These are phyloP conservation scores for Diplodia intermedia DNA, from an alignment of 2,329 filamentous ascomycete genomes.

Conservation along the genomic window DNA sequence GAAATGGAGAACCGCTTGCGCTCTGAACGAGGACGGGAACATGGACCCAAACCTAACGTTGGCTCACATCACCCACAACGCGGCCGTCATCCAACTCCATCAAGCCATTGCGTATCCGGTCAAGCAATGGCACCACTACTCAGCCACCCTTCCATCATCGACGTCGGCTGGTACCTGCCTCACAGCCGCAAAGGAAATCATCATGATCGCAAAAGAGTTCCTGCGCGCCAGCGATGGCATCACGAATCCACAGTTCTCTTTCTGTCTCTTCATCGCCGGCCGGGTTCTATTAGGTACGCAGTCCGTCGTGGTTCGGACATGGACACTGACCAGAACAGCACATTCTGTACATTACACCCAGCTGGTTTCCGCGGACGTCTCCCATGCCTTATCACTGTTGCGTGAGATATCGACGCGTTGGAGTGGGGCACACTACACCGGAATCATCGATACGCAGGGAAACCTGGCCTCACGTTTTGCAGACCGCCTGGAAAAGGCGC, in stretches of 20 bases:
- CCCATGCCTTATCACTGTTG: slow-evolving; percentile 45
- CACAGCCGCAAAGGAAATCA: slow-evolving; percentile 38
- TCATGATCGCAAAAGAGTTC: slow-evolving; percentile 40
- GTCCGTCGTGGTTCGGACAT: too few species aligned
- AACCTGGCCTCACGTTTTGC: slow-evolving; percentile 50
- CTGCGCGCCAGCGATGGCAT: slow-evolving; percentile 39
- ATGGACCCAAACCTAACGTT: slow-evolving; percentile 43
- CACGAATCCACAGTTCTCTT: slow-evolving; percentile 46
- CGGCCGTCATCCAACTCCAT: slow-evolving; percentile 39
- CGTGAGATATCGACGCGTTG: slow-evolving; percentile 50
- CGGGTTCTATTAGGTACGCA: slow-evolving; percentile 39
- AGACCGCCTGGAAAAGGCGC: slow-evolving; percentile 41
- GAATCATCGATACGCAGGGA: background rate
- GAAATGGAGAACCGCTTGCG: slow-evolving; percentile 44
- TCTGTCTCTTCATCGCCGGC: slow-evolving; percentile 42
- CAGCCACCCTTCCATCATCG: slow-evolving; percentile 37
- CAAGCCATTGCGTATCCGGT: slow-evolving; percentile 45
- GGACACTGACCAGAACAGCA: slow-evolving; percentile 34
- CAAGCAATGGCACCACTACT: slow-evolving; percentile 39
- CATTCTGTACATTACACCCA: slow-evolving; percentile 46
- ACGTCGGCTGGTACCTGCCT: slow-evolving; percentile 40
- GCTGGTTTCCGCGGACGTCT: slow-evolving; percentile 42
- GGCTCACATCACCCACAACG: slow-evolving; percentile 43
- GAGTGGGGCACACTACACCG: slow-evolving; percentile 41
- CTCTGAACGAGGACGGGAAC: slow-evolving; percentile 48